phyloP scores from a whole-genome alignment of 2,329 filamentous ascomycete genomes.

The Nemania sp. region DNA sequence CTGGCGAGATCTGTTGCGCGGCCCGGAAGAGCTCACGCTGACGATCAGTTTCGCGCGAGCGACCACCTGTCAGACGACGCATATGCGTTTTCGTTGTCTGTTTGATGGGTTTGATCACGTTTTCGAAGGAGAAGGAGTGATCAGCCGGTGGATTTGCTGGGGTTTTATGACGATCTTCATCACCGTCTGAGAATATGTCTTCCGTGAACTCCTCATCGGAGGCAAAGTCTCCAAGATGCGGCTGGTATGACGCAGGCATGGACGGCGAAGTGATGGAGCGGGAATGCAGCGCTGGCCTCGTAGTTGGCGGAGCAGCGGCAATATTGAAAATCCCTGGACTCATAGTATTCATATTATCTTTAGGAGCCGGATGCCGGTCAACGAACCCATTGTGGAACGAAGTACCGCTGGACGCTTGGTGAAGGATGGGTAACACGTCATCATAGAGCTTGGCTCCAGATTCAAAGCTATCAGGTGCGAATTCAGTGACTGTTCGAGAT shows the following conservation, averaged over 20 bases:
- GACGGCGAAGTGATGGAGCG: slow-evolving; percentile 85
- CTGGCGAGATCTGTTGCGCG: slow-evolving; percentile 42
- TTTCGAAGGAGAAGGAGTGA: slow-evolving; percentile 60
- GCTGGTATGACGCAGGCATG: slow-evolving; percentile 57
- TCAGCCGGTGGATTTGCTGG: slow-evolving; percentile 35
- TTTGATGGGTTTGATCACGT: slow-evolving; percentile 62
- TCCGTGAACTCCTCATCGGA: slow-evolving; percentile 78
- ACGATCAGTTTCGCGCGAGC: slow-evolving; percentile 45
- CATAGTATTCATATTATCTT: slow-evolving; percentile 64
- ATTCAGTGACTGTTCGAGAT: slow-evolving; percentile 66
- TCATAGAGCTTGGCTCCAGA: slow-evolving; percentile 85
- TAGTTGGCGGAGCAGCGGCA: slow-evolving; percentile 34
- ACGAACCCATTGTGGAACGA: slow-evolving; percentile 89
- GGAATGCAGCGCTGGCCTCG: slow-evolving; percentile 72
- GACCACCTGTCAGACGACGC: slow-evolving; percentile 63
- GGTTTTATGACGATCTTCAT: slow-evolving; percentile 51
- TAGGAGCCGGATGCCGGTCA: slow-evolving; percentile 67
- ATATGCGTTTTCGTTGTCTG: slow-evolving; percentile 62
- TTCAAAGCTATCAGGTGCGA: slow-evolving; percentile 67
- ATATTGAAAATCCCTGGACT: slow-evolving; percentile 62
- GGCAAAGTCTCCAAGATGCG: slow-evolving; percentile 62
- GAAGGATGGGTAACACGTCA: slow-evolving; percentile 86
- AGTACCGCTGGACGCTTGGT: slow-evolving; percentile 79
- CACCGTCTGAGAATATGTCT: slow-evolving; percentile 78
- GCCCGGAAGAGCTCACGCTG: slow-evolving; percentile 44